Evolutionary conservation across 1,284 basidiomycete species (phyloP).

Genomic region (Puccinia hordei): DNA sequence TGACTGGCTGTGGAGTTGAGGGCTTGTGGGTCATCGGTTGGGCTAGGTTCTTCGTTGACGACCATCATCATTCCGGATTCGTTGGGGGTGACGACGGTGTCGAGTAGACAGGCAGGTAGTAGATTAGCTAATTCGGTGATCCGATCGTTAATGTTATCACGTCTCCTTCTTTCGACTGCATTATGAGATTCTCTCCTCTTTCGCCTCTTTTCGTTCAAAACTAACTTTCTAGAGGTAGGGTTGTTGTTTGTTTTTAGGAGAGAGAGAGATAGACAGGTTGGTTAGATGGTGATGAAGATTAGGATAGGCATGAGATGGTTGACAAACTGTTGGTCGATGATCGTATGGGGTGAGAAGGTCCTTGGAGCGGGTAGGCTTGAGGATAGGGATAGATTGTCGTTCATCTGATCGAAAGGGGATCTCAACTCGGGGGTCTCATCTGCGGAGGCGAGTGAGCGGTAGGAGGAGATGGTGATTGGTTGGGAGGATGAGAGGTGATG

Average conservation of each 20-base stretch:
- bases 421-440: background rate
- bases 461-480: background rate
- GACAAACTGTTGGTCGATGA: slow-evolving; percentile 24
- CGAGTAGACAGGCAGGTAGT: slow-evolving; percentile 69
- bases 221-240: slow-evolving; percentile 51
- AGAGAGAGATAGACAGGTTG: background rate
- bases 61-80: slow-evolving; percentile 54
- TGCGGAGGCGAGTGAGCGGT: background rate
- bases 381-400: background rate
- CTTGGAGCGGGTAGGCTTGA: slow-evolving; percentile 14
- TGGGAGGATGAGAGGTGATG: slow-evolving; percentile 13
- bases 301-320: background rate
- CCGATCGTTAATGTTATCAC: slow-evolving; percentile 92
- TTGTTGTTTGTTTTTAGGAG: background rate
- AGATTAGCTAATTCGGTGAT: slow-evolving; percentile 83
- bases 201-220: slow-evolving; percentile 74
- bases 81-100: slow-evolving; percentile 33
- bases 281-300: background rate
- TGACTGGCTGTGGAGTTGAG: background rate
- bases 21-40: slow-evolving; percentile 29
- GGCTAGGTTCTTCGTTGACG: slow-evolving; percentile 57
- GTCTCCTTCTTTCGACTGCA: slow-evolving; percentile 78
- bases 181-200: slow-evolving; percentile 81
- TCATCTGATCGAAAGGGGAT: background rate
- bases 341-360: slow-evolving; percentile 4